Evolutionary conservation across 2,329 filamentous ascomycete genomes (phyloP).

Genomic region (Trichothecium sympodiale): DNA sequence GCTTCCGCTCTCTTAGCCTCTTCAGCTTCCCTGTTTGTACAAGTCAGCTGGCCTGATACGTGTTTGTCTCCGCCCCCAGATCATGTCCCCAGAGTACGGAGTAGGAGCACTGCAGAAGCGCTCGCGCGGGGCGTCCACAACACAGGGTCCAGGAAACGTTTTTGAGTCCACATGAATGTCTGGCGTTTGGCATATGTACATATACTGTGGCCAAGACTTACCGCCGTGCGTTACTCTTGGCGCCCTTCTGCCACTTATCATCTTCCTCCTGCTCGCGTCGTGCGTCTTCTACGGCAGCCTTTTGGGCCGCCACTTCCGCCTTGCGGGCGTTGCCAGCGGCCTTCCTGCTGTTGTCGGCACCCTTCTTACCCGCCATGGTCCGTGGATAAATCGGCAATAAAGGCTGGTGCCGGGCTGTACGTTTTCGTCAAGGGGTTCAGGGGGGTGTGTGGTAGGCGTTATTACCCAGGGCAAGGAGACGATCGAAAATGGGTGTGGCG

Average conservation of each 20-base stretch:
- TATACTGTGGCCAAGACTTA: neutral
- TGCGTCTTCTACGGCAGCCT: constrained; percentile 59
- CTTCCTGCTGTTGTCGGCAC: constrained; percentile 77
- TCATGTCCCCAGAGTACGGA: neutral
- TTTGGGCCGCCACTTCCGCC: constrained; percentile 73
- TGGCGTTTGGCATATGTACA: too few relatives aligned
- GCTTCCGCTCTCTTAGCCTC: constrained; percentile 66
- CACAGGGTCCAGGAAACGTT: too few relatives aligned
- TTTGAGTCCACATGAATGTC: too few relatives aligned
- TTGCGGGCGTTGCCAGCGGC: constrained; percentile 83
- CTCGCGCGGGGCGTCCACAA: too few relatives aligned
- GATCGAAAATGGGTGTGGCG: too few relatives aligned
- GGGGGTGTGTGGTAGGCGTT: neutral
- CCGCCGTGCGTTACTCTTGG: constrained; percentile 66
- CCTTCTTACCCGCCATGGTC: constrained; percentile 63
- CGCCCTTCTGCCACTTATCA: constrained; percentile 71
- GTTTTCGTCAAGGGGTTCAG: neutral
- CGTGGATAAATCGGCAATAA: neutral
- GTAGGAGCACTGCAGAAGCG: neutral
- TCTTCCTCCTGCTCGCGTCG: constrained; percentile 59
- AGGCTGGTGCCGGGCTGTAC: neutral
- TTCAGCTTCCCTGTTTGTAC: constrained; percentile 21
- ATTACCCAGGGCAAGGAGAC: too few relatives aligned
- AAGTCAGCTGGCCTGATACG: too few relatives aligned
- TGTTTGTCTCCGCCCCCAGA: neutral